phyloP scores from a whole-genome alignment of 208 protist species.

The Porcisia deanei region DNA sequence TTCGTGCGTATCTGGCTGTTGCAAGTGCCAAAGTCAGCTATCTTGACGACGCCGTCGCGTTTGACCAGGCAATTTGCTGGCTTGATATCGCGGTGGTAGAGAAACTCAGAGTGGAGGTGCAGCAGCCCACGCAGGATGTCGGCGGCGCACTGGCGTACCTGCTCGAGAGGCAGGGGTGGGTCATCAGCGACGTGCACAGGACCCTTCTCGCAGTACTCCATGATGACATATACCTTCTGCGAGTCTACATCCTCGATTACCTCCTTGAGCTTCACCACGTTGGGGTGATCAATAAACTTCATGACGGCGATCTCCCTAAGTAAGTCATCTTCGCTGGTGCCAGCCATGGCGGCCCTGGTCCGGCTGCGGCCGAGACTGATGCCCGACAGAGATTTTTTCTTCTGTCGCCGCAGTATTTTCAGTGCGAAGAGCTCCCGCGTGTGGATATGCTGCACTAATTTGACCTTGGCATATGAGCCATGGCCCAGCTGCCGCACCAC shows the following conservation, averaged over 20 bases:
- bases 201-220: conserved; percentile 92
- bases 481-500: conserved; percentile 79
- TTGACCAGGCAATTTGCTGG: conserved; percentile 85
- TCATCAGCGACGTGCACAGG: conserved; percentile 63
- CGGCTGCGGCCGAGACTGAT: conserved; percentile 24
- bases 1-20: conserved; percentile 51
- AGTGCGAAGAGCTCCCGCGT: conserved; percentile 74
- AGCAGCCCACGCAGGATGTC: conserved; percentile 70
- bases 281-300: conserved; percentile 95
- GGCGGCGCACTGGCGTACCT: conserved; percentile 54
- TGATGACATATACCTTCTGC: conserved; percentile 93
- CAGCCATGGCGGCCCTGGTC: conserved; percentile 15
- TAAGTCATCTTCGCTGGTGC: conserved; percentile 66
- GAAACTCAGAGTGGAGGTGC: conserved; percentile 76
- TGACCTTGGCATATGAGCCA: conserved; percentile 87
- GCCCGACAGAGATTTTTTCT: conserved; percentile 4
- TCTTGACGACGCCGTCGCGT: conserved; percentile 62
- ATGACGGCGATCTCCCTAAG: conserved; percentile 95
- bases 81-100: conserved; percentile 87
- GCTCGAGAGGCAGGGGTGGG: conserved; percentile 50
- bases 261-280: conserved; percentile 95
- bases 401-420: conserved; percentile 75
- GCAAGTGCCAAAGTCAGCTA: conserved; percentile 90
- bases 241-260: conserved; percentile 94
- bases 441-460: conserved; percentile 81